phyloP scores from a whole-genome alignment of 805 yeast species.

The Candida sithepensis region DNA sequence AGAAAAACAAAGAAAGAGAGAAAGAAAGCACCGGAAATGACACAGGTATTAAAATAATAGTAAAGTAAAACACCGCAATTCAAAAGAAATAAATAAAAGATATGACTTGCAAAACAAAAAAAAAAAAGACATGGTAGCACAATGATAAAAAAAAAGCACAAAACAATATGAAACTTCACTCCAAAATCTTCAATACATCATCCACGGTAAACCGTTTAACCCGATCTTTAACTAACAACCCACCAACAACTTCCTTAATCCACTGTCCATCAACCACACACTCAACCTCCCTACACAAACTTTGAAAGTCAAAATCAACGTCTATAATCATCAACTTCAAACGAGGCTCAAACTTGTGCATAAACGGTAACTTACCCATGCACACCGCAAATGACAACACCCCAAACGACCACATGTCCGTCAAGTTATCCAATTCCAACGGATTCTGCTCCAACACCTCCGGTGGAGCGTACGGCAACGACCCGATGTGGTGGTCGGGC shows the following conservation, averaged over 20 bases:
- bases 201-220: slow-evolving; percentile 50
- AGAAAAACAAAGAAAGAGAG: background rate
- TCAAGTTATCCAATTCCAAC: slow-evolving; percentile 53
- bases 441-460: slow-evolving; percentile 68
- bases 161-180: background rate
- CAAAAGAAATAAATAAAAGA: background rate
- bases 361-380: slow-evolving; percentile 75
- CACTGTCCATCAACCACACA: slow-evolving; percentile 3
- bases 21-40: background rate
- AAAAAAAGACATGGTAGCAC: background rate
- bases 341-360: slow-evolving; percentile 79
- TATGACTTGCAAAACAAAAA: background rate
- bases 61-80: background rate
- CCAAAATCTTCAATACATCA: slow-evolving; percentile 25
- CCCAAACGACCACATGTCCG: slow-evolving; percentile 93
- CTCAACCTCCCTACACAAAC: background rate
- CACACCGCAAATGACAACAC: slow-evolving; percentile 70
- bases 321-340: slow-evolving; percentile 67
- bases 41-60: too few species aligned
- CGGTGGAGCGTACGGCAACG: slow-evolving; percentile 90
- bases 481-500: slow-evolving; percentile 76
- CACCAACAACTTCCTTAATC: slow-evolving; percentile 35
- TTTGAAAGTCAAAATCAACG: slow-evolving; percentile 49
- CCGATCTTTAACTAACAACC: slow-evolving; percentile 52
- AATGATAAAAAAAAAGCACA: background rate